Evolutionary conservation across 306 rosid genomes (phyloP).

Genomic region (Alnus rubra): DNA sequence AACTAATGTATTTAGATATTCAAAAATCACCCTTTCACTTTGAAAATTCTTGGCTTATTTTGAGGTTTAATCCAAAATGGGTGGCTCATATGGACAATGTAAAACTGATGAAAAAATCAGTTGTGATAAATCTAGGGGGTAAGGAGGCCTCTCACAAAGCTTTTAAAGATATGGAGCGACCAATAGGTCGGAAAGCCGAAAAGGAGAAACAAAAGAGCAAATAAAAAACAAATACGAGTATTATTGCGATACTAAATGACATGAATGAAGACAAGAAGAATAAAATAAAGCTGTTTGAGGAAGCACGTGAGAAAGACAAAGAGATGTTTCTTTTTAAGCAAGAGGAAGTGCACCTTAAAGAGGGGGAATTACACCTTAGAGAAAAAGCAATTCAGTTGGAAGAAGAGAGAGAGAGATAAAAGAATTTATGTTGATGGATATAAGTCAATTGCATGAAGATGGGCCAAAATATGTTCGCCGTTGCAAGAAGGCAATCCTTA

Average conservation of each 20-base stretch:
- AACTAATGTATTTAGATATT: too few species aligned
- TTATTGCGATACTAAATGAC: background rate
- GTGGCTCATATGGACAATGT: too few species aligned
- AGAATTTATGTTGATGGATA: too few species aligned
- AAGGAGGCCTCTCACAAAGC: background rate
- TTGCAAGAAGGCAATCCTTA: too few species aligned
- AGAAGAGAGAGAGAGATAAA: background rate
- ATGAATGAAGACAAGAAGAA: background rate
- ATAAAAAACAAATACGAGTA: background rate
- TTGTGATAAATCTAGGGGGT: background rate
- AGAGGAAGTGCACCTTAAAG: too few species aligned
- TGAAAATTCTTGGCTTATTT: too few species aligned
- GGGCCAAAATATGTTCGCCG: too few species aligned
- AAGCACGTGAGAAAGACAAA: background rate
- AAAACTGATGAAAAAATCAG: too few species aligned
- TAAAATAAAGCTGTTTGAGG: background rate
- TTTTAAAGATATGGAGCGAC: background rate
- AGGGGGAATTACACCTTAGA: too few species aligned
- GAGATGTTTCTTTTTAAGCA: slow-evolving; percentile 41
- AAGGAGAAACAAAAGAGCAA: background rate
- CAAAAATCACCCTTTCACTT: too few species aligned
- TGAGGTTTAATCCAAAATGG: too few species aligned
- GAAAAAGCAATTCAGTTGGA: background rate
- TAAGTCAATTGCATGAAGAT: too few species aligned
- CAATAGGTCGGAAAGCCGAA: background rate